phyloP scores from a whole-genome alignment of 768 basidiomycete species.

The Astraeus odoratus region DNA sequence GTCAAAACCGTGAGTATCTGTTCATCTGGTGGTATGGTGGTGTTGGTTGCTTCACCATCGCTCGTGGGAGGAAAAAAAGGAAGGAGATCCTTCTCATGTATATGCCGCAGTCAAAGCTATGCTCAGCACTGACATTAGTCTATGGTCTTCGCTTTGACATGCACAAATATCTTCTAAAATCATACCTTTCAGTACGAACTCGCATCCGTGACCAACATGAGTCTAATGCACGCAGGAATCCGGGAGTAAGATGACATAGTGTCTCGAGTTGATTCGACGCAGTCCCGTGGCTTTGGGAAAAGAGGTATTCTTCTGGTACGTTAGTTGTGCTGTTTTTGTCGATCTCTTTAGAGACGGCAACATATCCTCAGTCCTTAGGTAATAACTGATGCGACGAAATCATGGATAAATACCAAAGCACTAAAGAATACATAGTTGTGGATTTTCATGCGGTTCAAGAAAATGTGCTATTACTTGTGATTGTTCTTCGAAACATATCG shows the following conservation, averaged over 20 bases:
- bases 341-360: constrained; percentile 14
- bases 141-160: neutral
- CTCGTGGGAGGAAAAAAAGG: constrained; percentile 6
- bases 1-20: constrained; percentile 33
- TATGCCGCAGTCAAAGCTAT: constrained; percentile 20
- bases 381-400: constrained; percentile 13
- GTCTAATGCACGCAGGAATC: constrained; percentile 58
- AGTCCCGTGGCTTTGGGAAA: constrained; percentile 20
- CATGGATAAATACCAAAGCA: neutral
- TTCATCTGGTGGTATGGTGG: neutral
- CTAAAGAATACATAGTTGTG: neutral
- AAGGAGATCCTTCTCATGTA: constrained; percentile 27
- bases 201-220: constrained; percentile 53
- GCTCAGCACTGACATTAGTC: neutral
- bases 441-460: no score
- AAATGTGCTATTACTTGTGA: no score
- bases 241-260: constrained; percentile 42
- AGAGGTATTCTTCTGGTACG: constrained; percentile 24
- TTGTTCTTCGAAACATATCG: no score
- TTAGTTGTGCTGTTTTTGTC: constrained; percentile 10
- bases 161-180: constrained; percentile 47
- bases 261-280: constrained; percentile 37
- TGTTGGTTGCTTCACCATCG: neutral
- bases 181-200: constrained; percentile 58
- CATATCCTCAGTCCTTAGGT: constrained; percentile 21